Percentiles rank a stretch among this genome's conserved stretches.
These are phyloP conservation scores for Fagopyrum homotropicum DNA, from an alignment of 148 eudicot species.

Conservation along the genomic window DNA sequence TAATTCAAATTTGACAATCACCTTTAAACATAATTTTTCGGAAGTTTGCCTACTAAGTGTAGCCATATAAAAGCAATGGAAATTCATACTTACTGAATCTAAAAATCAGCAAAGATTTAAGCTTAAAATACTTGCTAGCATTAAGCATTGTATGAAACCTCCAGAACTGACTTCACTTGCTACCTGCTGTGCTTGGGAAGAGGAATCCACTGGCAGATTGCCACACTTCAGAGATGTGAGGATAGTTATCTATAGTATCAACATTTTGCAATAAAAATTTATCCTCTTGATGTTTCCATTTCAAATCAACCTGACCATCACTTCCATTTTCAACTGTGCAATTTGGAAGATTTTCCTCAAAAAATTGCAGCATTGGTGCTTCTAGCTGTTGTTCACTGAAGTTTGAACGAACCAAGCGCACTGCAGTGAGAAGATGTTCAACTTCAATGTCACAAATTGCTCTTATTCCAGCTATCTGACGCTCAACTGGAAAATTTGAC, in stretches of 20 bases:
- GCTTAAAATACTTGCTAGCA: background rate
- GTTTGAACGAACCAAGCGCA: constrained; percentile 57
- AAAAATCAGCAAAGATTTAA: background rate
- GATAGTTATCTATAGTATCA: constrained; percentile 40
- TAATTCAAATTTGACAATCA: background rate
- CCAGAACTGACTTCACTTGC: background rate
- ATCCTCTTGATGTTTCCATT: constrained; percentile 48
- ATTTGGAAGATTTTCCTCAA: constrained; percentile 65
- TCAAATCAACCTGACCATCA: constrained; percentile 54
- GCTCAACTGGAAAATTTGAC: too few relatives aligned
- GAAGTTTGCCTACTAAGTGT: background rate
- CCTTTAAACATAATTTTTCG: too few relatives aligned
- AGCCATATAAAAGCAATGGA: background rate
- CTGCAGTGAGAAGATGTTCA: constrained; percentile 49
- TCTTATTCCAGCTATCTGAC: constrained; percentile 58
- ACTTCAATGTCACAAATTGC: constrained; percentile 73
- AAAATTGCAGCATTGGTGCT: constrained; percentile 52
- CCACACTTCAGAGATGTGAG: constrained; percentile 41
- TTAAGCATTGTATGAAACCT: background rate
- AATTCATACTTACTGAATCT: background rate
- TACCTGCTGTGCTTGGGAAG: constrained; percentile 47
- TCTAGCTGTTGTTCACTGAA: constrained; percentile 52
- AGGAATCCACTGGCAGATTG: constrained; percentile 54
- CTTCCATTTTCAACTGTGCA: constrained; percentile 34
- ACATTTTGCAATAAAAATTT: constrained; percentile 28